Base-by-base conservation (phyloP, 2,329 filamentous ascomycete species). In the Helminthosporium solani region DNA sequence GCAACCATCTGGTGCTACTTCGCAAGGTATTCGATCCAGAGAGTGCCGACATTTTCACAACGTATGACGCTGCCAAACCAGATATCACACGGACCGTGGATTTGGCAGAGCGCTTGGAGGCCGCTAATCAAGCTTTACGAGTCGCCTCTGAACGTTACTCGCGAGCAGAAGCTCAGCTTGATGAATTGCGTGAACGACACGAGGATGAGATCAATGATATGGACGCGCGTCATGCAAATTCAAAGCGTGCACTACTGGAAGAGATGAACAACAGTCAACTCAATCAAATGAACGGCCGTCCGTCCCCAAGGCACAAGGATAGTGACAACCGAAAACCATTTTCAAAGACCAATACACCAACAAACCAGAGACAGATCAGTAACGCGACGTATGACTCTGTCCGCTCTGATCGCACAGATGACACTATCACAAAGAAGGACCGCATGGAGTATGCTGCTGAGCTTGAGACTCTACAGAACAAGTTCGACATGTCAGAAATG, bases 401-500 rank as follows among this genome's bases (percentile, higher is more conserved):
- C 47, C 84, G 87, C 33, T 96, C 91, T 2, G 92, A 97, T 65
- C 82, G 84, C 46, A 96, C 90, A 0, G 83, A 86, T 19, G 92
- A 96, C 67, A 87, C 90, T 14, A 76, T 90, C 33, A 86, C 85
- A 56, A 89, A 89, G 72, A 92, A 94, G 73, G 90, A 87, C 63
- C 85, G 87, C 31, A 92, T 95, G 85, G 92, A 97, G 65, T 76
- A 95, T 49, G 94, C 91, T 62, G 82, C 89, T 3, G 91, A 97
- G 61, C 78, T 96, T 11, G 92, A 97, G 67, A 85, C 95, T 69
- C 79, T 96, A 20, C 92, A 96, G 67, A 96, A 95, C 66, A 90
- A 96, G 67, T 80, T 97, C 41, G 92, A 97, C 64, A 83, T 97
- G 67, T 85, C 87, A 3, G 87, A 96, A 70, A 96, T 97, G 89